Percentiles rank a stretch among this genome's conserved stretches.
Evolutionary conservation across 2,329 filamentous ascomycete species (phyloP).

Genomic region (Fusarium dimerum): DNA sequence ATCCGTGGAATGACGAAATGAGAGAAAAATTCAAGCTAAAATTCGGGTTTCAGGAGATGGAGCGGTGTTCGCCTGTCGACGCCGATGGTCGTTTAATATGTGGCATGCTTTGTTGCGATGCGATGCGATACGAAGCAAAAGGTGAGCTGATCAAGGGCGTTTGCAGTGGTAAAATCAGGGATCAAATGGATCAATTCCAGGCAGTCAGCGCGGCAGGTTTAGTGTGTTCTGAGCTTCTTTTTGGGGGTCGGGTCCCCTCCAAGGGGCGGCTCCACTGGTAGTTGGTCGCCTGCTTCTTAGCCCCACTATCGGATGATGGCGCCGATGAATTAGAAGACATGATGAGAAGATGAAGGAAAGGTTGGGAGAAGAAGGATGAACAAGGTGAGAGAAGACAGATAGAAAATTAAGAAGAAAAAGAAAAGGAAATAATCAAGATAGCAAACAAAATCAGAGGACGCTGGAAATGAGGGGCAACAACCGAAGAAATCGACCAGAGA

Average conservation of each 20-base stretch:
- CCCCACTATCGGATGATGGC: constrained; percentile 33
- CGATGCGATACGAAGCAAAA: background rate
- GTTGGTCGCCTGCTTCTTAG: constrained; percentile 29
- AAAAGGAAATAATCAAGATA: constrained; percentile 2
- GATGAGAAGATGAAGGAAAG: constrained; percentile 14
- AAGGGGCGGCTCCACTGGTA: constrained; percentile 22
- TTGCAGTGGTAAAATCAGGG: background rate
- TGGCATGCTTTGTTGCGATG: background rate
- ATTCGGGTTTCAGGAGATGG: no score
- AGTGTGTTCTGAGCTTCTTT: constrained; percentile 22
- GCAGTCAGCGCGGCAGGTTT: no score
- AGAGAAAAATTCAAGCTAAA: no score
- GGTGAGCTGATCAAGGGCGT: background rate
- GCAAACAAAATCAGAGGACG: no score
- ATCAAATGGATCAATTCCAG: background rate
- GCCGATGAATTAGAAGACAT: constrained; percentile 20
- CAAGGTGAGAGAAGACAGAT: background rate
- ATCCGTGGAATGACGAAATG: background rate
- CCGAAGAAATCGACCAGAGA: constrained; percentile 12
- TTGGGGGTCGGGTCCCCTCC: no score
- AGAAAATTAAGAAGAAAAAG: constrained; percentile 1
- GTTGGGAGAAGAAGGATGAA: background rate
- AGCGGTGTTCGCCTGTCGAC: background rate
- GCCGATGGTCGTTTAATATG: background rate
- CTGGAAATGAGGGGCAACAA: constrained; percentile 1